Evolutionary conservation across 208 protist genomes (phyloP), one percentile per base, ranked within the genome.

Genomic region (Acanthamoeba sp.): DNA sequence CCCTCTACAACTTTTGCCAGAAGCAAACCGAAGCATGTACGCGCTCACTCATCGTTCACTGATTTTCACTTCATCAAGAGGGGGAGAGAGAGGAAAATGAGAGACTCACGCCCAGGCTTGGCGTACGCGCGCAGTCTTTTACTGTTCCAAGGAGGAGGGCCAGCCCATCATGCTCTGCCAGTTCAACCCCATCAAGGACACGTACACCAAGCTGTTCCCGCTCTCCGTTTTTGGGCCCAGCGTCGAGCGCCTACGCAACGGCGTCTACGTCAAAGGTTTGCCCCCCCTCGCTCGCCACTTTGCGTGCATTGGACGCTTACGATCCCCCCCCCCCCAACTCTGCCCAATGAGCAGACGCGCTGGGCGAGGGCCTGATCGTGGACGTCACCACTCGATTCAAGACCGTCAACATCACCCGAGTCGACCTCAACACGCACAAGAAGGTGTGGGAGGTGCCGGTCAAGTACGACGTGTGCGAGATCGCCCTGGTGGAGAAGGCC

Each of bases 381-480:
- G 71, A 80, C 38, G 71, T 45, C 0, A 80, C 71, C 0, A 80
- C 71, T 18, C 71, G 71, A 45, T 80, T 80, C 36, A 80, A 80
- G 36, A 36, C 71, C 3, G 36, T 80, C 34, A n/a, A 48, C 29
- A 80, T 80, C 27, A 32, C 42, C 6, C 29, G 71, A 45, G 27
- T 80, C 14, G 71, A 80, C 36, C 38, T 80, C 6, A 42, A 18
- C 16, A 80, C 71, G 1, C 22, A 22, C 71, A 38, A 80, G 18
- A 80, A 80, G 71, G 71, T 80, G 10, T 80, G 71, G 71, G 71
- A 80, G 27, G 38, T 45, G 1, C 71, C 71, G 36, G 71, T 80
- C 16, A 80, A 80, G 38, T 80, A 80, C 71, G 71, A 80, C 29
- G 71, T 80, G 36, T 80, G 71, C 38, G 71, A 80, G 71, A 80